Evolutionary conservation across 305 asterid genomes (phyloP).

Genomic region (Stenogyne calaminthoides): DNA sequence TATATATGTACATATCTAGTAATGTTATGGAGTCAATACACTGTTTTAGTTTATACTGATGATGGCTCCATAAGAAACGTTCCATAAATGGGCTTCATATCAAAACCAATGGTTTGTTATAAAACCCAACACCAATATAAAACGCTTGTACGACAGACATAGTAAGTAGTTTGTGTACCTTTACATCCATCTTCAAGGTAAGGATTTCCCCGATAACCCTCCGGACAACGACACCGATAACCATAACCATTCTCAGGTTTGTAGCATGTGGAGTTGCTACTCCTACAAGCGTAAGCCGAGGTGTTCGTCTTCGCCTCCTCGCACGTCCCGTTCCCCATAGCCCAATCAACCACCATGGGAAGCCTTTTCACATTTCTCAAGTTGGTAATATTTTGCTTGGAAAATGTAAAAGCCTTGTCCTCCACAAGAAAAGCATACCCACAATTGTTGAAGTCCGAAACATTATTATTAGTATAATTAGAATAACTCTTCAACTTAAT

Average conservation of each 20-base stretch:
- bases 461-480: not conserved
- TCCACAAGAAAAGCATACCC: conserved; percentile 37
- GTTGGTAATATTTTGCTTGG: not conserved
- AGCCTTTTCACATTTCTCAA: not conserved
- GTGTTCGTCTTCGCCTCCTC: conserved; percentile 8
- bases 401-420: conserved; percentile 9
- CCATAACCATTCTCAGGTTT: not conserved
- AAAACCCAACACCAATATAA: too few relatives aligned
- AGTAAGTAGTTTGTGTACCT: not conserved
- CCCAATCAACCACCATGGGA: conserved; percentile 44
- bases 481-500: too few relatives aligned
- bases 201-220: conserved; percentile 46
- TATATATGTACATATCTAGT: too few relatives aligned
- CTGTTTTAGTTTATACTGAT: too few relatives aligned
- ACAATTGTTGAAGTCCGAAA: conserved; percentile 4
- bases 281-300: conserved; percentile 26
- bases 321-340: conserved; percentile 29
- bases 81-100: too few relatives aligned
- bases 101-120: too few relatives aligned
- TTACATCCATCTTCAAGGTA: conserved; percentile 31
- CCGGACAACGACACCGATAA: too few relatives aligned
- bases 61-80: too few relatives aligned
- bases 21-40: too few relatives aligned
- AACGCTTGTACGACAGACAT: too few relatives aligned
- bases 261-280: conserved; percentile 18